These are phyloP conservation scores for Xylaria sp. DNA, from an alignment of 2,329 filamentous ascomycete genomes.

Conservation along the genomic window DNA sequence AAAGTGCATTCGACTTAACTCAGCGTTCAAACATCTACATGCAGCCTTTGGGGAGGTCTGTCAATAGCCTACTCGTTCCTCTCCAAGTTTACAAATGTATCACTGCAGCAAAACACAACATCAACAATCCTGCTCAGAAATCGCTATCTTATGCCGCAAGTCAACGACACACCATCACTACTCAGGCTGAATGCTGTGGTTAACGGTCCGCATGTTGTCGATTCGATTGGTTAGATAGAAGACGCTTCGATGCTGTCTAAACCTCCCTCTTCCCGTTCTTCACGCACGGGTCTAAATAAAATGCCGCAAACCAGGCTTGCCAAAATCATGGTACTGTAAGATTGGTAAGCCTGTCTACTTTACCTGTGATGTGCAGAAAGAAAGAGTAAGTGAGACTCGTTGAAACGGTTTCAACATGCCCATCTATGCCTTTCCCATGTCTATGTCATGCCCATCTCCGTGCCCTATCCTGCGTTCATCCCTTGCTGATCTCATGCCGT, in stretches of 20 bases:
- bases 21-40: not conserved
- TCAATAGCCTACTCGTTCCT: not conserved
- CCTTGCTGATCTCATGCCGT: not conserved
- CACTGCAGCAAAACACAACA: not conserved
- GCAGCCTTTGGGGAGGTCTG: no score
- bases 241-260: not conserved
- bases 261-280: not conserved
- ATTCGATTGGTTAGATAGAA: not conserved
- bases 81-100: no score
- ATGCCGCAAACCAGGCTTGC: slow-evolving; percentile 17
- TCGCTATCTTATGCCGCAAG: slow-evolving; percentile 12
- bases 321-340: not conserved
- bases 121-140: not conserved
- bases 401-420: slow-evolving; percentile 19
- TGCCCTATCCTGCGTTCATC: not conserved
- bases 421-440: slow-evolving; percentile 4
- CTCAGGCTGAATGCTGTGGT: slow-evolving; percentile 19
- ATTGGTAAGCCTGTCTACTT: not conserved
- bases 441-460: not conserved
- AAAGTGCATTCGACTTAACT: not conserved
- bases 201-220: no score
- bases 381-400: slow-evolving; percentile 2
- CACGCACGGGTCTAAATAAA: slow-evolving; percentile 17
- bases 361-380: not conserved
- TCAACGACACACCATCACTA: slow-evolving; percentile 1